A percentile compares a stretch with the other conserved stretches of the same genome.
phyloP scores from a whole-genome alignment of 1,139 yeast species.

The Kazachstania sp. region DNA sequence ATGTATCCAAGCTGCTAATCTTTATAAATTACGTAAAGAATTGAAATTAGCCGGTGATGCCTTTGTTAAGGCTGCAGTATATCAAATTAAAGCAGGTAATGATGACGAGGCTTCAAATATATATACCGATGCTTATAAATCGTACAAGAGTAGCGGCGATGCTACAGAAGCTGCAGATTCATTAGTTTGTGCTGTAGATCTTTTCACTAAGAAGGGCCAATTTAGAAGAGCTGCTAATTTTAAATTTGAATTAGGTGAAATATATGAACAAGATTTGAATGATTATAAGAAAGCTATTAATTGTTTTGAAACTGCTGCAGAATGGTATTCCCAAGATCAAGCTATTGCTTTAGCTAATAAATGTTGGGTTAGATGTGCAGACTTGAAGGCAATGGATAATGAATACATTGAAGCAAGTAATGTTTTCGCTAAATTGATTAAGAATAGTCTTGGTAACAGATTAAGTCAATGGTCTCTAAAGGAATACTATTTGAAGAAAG shows the following conservation, averaged over 20 bases:
- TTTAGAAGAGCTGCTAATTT: constrained; percentile 94
- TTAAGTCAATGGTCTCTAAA: constrained; percentile 86
- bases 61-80: constrained; percentile 76
- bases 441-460: constrained; percentile 64
- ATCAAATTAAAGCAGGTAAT: constrained; percentile 65
- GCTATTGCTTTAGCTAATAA: constrained; percentile 87
- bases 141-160: constrained; percentile 59
- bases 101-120: constrained; percentile 91
- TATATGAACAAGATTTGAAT: constrained; percentile 66
- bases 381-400: constrained; percentile 68
- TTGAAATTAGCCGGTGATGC: constrained; percentile 65
- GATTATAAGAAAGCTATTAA: constrained; percentile 62
- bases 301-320: constrained; percentile 90
- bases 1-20: constrained; percentile 84
- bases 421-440: constrained; percentile 67
- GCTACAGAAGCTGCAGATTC: constrained; percentile 76
- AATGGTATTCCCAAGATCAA: constrained; percentile 89
- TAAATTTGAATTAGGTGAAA: constrained; percentile 80
- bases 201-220: constrained; percentile 85
- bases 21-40: constrained; percentile 69
- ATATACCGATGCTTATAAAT: constrained; percentile 83
- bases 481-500: constrained; percentile 80
- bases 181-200: constrained; percentile 65
- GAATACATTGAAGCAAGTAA: constrained; percentile 68
- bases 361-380: constrained; percentile 84